Conservation (phyloP, 1,284 basidiomycete genomes). For the Cutaneotrichosporon mucoides region DNA sequence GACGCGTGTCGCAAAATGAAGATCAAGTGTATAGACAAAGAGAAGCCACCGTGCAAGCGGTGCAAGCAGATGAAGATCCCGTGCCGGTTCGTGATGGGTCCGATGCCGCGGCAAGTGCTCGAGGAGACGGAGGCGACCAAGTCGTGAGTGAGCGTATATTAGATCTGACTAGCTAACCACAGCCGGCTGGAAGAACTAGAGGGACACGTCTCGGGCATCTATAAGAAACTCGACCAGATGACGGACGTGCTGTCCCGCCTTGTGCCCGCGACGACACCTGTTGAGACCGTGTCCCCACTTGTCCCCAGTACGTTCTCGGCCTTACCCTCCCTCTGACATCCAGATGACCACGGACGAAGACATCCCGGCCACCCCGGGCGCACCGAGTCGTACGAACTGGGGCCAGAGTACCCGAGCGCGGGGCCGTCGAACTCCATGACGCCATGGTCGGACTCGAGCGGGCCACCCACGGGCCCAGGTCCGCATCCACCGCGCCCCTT, state of each 20-base stretch:
- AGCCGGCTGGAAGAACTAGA: constrained; percentile 15
- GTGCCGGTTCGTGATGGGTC: constrained; percentile 19
- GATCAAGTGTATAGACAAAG: constrained; percentile 26
- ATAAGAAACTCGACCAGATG: constrained; percentile 18
- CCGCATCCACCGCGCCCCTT: not conserved
- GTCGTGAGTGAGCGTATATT: not conserved
- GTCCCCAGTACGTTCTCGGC: too few species aligned
- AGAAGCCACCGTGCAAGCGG: constrained; percentile 26
- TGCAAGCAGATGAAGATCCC: constrained; percentile 20
- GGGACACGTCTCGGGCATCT: constrained; percentile 16
- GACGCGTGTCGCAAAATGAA: constrained; percentile 27
- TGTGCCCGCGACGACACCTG: not conserved
- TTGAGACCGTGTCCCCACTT: not conserved
- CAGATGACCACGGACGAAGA: not conserved
- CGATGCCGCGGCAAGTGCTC: constrained; percentile 21
- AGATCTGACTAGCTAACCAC: not conserved
- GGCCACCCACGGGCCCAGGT: not conserved
- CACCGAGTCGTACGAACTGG: not conserved
- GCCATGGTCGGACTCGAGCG: not conserved
- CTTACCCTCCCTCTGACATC: too few species aligned
- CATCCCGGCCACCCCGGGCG: not conserved
- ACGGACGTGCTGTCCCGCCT: not conserved
- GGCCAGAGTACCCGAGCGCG: too few species aligned
- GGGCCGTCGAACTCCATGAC: not conserved
- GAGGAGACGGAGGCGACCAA: constrained; percentile 9